These are phyloP conservation scores for Oryza coarctata DNA, from an alignment of 176 grass and related monocot genomes.

Conservation along the genomic window DNA sequence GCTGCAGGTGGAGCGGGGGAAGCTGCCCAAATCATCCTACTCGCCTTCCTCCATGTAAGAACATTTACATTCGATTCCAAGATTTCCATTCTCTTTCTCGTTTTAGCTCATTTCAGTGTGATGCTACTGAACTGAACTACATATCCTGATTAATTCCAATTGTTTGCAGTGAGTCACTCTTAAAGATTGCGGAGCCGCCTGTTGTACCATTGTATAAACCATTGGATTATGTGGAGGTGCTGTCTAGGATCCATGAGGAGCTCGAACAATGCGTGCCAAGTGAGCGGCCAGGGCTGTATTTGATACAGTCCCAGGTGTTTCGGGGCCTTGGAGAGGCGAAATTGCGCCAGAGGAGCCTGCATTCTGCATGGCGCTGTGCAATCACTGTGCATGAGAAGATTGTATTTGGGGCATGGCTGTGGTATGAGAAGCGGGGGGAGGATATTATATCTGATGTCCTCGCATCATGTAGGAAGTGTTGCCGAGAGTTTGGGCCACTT, in stretches of 20 bases:
- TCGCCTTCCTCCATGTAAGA: constrained; percentile 91
- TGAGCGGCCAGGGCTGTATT: constrained; percentile 59
- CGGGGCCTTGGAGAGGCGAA: constrained; percentile 76
- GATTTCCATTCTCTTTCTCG: background rate
- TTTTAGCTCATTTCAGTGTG: background rate
- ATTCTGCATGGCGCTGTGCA: constrained; percentile 66
- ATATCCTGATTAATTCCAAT: background rate
- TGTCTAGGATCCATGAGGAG: constrained; percentile 86
- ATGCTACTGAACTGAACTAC: background rate
- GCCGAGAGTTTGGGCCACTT: constrained; percentile 59
- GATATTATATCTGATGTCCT: constrained; percentile 74
- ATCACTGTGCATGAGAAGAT: constrained; percentile 73
- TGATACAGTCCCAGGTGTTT: constrained; percentile 92
- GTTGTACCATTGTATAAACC: constrained; percentile 72
- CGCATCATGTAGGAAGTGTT: constrained; percentile 69
- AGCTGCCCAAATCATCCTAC: constrained; percentile 69
- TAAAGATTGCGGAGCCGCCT: constrained; percentile 80
- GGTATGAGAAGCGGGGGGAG: constrained; percentile 76
- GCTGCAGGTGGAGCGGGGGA: constrained; percentile 96
- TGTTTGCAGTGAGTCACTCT: constrained; percentile 72
- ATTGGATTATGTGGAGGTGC: constrained; percentile 72
- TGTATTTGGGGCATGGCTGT: constrained; percentile 73
- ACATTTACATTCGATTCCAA: background rate
- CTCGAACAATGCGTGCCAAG: constrained; percentile 58
- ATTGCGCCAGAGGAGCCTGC: constrained; percentile 80